These are phyloP conservation scores for Lippia alba DNA, from an alignment of 305 asterid genomes.

Conservation along the genomic window DNA sequence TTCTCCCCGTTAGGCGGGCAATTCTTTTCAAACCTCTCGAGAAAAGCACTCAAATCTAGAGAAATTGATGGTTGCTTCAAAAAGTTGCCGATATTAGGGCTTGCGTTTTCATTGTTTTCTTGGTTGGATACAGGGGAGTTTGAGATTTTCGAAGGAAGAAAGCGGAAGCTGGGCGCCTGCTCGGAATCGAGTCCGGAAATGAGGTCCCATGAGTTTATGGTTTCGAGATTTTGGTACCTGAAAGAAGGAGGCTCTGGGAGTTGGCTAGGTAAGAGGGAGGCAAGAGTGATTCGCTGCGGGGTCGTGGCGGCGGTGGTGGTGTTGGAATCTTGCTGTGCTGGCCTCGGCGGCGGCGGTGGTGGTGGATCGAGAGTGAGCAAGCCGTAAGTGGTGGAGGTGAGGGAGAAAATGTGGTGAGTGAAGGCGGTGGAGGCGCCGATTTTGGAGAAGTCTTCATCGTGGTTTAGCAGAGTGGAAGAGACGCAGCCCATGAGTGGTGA, in stretches of 20 bases:
- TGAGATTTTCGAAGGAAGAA: constrained; percentile 36
- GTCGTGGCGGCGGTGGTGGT: neutral
- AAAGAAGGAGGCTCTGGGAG: constrained; percentile 55
- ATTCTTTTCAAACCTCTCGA: constrained; percentile 52
- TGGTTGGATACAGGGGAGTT: neutral
- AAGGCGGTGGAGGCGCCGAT: constrained; percentile 70
- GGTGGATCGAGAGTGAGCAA: constrained; percentile 73
- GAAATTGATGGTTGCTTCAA: constrained; percentile 8
- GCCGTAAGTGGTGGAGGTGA: constrained; percentile 95
- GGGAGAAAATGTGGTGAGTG: constrained; percentile 91
- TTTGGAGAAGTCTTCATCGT: constrained; percentile 74
- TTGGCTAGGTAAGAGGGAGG: constrained; percentile 62
- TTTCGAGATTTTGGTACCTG: constrained; percentile 48
- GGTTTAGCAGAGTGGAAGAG: constrained; percentile 75
- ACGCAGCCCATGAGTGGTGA: constrained; percentile 75
- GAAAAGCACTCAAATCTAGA: constrained; percentile 13
- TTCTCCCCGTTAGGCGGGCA: constrained; percentile 83
- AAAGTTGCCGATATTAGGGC: constrained; percentile 33
- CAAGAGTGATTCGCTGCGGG: constrained; percentile 65
- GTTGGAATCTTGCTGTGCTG: constrained; percentile 14
- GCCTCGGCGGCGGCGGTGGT: constrained; percentile 37
- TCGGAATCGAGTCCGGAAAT: constrained; percentile 78
- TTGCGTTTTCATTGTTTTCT: constrained; percentile 37
- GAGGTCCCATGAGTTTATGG: constrained; percentile 88
- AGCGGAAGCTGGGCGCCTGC: constrained; percentile 54